Percentiles rank a stretch among this genome's conserved stretches.
Conservation (phyloP, 768 basidiomycete genomes). For the Calocera cornea region DNA sequence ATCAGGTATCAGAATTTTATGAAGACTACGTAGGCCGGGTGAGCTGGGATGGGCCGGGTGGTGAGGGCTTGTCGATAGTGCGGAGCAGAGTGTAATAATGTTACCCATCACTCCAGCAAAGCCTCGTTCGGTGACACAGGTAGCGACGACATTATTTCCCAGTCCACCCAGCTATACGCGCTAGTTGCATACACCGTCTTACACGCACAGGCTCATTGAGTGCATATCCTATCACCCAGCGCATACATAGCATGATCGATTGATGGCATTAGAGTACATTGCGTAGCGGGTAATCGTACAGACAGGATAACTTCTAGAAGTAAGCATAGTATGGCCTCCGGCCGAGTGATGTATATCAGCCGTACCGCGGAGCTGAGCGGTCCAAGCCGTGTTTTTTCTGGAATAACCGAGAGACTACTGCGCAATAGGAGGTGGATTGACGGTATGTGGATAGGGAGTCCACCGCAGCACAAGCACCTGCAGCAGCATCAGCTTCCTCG, state of each 20-base stretch:
- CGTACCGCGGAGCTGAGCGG: not conserved
- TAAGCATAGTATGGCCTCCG: too few species aligned
- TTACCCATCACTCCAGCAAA: not conserved
- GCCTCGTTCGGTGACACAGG: not conserved
- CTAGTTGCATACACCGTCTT: not conserved
- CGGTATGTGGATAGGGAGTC: not conserved
- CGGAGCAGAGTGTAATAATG: not conserved
- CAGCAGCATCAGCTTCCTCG: not conserved
- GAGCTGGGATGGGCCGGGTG: not conserved
- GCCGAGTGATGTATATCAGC: too few species aligned
- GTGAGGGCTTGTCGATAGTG: not conserved
- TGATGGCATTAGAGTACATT: not conserved
- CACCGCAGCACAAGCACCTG: not conserved
- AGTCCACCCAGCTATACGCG: too few species aligned
- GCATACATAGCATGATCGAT: not conserved
- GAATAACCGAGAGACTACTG: not conserved
- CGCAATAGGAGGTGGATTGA: not conserved
- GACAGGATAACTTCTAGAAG: not conserved
- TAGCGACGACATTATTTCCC: too few species aligned
- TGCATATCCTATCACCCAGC: too few species aligned
- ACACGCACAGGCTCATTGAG: too few species aligned
- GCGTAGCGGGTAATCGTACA: not conserved
- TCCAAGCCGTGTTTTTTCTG: too few species aligned
- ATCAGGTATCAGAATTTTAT: slow-evolving; percentile 80
- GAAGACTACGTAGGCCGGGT: slow-evolving; percentile 36